Percentiles rank a stretch among this genome's conserved stretches.
Evolutionary conservation across 345 rosid species (phyloP).

Genomic region (Camelina laxa): DNA sequence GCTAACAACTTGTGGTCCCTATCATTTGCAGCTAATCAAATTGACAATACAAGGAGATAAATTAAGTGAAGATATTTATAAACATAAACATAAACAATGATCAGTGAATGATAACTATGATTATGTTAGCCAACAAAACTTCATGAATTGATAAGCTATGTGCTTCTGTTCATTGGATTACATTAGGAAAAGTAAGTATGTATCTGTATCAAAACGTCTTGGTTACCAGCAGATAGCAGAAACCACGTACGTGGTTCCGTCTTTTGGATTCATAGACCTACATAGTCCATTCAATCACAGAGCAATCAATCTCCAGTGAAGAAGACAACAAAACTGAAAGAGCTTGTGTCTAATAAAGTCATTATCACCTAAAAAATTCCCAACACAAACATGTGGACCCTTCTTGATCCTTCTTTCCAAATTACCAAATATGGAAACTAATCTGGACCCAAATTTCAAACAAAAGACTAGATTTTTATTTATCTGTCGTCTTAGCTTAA

Average conservation of each 20-base stretch:
- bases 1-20: slow-evolving; percentile 76
- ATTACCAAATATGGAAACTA: too few species aligned
- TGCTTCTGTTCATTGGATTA: not conserved
- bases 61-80: not conserved
- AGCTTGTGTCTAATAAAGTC: not conserved
- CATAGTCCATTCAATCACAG: too few species aligned
- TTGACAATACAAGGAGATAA: not conserved
- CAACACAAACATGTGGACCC: too few species aligned
- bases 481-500: slow-evolving; percentile 6
- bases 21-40: slow-evolving; percentile 64
- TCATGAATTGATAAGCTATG: not conserved
- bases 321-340: not conserved
- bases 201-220: too few species aligned
- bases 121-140: not conserved
- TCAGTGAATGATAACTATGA: not conserved
- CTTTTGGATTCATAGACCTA: too few species aligned
- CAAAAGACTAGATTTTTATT: not conserved
- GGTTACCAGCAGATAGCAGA: too few species aligned
- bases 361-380: not conserved
- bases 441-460: not conserved
- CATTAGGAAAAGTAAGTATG: too few species aligned
- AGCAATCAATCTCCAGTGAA: too few species aligned
- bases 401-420: too few species aligned
- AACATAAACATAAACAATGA: not conserved
- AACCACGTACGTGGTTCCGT: too few species aligned